phyloP scores from a whole-genome alignment of 768 basidiomycete genomes.

The Nidula microcarpa region DNA sequence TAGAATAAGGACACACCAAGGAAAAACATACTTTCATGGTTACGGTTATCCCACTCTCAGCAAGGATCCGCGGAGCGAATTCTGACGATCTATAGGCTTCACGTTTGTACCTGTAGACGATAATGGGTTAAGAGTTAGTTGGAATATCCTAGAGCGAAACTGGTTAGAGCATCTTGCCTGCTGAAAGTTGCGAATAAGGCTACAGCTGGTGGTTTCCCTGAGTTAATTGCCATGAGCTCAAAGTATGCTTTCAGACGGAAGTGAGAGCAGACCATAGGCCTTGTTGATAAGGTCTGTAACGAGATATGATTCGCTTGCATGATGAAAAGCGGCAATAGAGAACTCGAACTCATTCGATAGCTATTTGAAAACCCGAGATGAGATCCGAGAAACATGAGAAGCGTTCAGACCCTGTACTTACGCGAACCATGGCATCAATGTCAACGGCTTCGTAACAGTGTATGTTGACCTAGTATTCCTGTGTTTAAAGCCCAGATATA shows the following conservation, averaged over 20 bases:
- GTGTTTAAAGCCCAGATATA: not conserved
- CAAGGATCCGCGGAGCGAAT: constrained; percentile 74
- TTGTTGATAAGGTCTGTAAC: constrained; percentile 75
- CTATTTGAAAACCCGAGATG: constrained; percentile 22
- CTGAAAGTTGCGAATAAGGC: constrained; percentile 68
- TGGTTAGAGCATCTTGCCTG: constrained; percentile 17
- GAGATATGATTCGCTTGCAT: constrained; percentile 80
- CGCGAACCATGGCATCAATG: constrained; percentile 66
- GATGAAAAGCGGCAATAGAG: constrained; percentile 73
- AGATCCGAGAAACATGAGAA: not conserved
- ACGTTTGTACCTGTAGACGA: constrained; percentile 55
- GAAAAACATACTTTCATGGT: constrained; percentile 61
- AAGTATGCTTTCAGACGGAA: not conserved
- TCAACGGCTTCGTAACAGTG: constrained; percentile 66
- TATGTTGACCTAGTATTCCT: constrained; percentile 39
- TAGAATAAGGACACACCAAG: not conserved
- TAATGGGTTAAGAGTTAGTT: not conserved
- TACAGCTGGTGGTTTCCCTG: constrained; percentile 68
- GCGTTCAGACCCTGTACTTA: constrained; percentile 25
- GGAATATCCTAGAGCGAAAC: not conserved
- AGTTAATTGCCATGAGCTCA: not conserved
- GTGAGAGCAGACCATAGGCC: constrained; percentile 48
- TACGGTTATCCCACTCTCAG: constrained; percentile 63
- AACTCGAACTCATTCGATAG: constrained; percentile 85
- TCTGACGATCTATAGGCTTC: constrained; percentile 82